Evolutionary conservation across 2,329 filamentous ascomycete genomes (phyloP).

Genomic region (Aureobasidium melanogenum): DNA sequence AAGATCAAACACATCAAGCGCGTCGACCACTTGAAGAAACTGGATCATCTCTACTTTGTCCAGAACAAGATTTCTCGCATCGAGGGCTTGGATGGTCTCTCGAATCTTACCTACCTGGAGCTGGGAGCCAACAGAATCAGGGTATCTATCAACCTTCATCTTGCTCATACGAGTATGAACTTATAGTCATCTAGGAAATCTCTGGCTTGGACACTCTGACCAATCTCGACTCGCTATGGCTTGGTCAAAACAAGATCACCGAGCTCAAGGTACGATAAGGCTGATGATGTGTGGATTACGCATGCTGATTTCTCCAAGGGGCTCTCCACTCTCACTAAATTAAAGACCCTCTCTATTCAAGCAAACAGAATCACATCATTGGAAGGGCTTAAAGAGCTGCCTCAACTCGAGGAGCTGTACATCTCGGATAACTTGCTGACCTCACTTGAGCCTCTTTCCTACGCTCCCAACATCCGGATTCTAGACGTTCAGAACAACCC

Average conservation of each 20-base stretch:
- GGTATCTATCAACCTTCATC: neutral
- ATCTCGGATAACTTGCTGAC: constrained; percentile 90
- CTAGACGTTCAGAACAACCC: constrained; percentile 88
- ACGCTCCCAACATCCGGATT: constrained; percentile 53
- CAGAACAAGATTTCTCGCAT: constrained; percentile 90
- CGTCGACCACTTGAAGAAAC: constrained; percentile 63
- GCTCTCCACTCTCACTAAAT: constrained; percentile 63
- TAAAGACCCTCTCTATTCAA: constrained; percentile 87
- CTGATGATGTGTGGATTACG: neutral
- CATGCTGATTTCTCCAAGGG: constrained; percentile 31
- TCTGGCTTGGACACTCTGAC: constrained; percentile 70
- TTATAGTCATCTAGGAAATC: constrained; percentile 47
- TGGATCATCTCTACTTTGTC: constrained; percentile 83
- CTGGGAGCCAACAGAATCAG: constrained; percentile 86
- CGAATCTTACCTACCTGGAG: constrained; percentile 72
- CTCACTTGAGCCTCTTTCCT: constrained; percentile 58
- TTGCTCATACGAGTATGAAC: neutral
- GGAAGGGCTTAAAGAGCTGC: constrained; percentile 62
- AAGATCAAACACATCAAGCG: constrained; percentile 99
- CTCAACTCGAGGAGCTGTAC: constrained; percentile 83
- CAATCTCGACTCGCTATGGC: constrained; percentile 81
- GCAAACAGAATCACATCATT: constrained; percentile 83
- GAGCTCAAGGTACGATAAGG: constrained; percentile 47
- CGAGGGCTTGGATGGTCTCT: constrained; percentile 69
- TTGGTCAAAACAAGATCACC: constrained; percentile 94